Conservation (phyloP, 1,284 basidiomycete species). For the Lignosus rhinocerotis region DNA sequence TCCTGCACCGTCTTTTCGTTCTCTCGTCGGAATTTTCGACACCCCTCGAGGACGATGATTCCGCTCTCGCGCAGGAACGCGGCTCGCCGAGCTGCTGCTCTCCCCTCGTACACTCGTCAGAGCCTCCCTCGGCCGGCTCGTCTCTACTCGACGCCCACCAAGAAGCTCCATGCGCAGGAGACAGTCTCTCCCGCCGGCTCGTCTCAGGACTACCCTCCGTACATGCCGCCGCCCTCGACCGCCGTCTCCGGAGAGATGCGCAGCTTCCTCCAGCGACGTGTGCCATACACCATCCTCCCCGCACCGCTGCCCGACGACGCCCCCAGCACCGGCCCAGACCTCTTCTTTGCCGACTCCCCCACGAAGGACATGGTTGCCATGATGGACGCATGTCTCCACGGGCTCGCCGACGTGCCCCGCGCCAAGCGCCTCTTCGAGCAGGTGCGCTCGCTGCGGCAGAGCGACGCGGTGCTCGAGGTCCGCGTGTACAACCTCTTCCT, state of each 20-base stretch:
- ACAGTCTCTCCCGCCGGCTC: constrained; percentile 44
- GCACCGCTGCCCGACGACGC: constrained; percentile 56
- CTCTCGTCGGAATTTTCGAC: background rate
- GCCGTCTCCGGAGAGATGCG: constrained; percentile 35
- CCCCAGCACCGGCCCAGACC: constrained; percentile 42
- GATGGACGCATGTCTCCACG: constrained; percentile 78
- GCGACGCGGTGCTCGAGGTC: constrained; percentile 39
- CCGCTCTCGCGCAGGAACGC: constrained; percentile 39
- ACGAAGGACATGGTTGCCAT: constrained; percentile 72
- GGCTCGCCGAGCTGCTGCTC: constrained; percentile 51
- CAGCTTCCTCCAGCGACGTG: constrained; percentile 48
- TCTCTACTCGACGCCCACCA: constrained; percentile 62
- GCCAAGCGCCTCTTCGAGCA: constrained; percentile 68
- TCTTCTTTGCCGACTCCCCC: constrained; percentile 64
- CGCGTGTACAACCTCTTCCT: constrained; percentile 58
- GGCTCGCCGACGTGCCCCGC: constrained; percentile 69
- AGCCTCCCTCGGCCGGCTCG: constrained; percentile 66
- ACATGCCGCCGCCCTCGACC: constrained; percentile 27
- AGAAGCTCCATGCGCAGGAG: constrained; percentile 52
- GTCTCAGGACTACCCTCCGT: constrained; percentile 41
- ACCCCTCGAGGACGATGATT: constrained; percentile 28
- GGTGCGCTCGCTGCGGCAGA: constrained; percentile 41
- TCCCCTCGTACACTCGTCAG: constrained; percentile 64
- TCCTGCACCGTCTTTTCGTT: background rate
- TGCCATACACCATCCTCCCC: constrained; percentile 60